Evolutionary conservation across 2,329 filamentous ascomycete species (phyloP), one percentile per base, ranked within the genome.

Genomic region (Dothidotthia symphoricarpi): DNA sequence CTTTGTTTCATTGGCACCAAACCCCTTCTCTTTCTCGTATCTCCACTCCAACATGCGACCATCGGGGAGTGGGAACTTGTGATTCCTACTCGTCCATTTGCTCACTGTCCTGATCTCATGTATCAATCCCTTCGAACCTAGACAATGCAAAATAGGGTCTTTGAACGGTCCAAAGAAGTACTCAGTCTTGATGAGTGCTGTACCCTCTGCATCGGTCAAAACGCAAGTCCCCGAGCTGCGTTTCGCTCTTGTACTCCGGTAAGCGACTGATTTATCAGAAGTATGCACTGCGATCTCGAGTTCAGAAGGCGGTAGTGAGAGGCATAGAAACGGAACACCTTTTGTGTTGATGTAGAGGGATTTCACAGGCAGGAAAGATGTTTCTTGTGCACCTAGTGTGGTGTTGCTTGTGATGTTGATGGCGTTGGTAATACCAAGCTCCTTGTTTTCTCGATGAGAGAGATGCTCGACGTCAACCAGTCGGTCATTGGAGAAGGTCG

Each of bases 81-180:
- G 67, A 2, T 71, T 64, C 22, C 77, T 73, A 11, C 75, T 76
- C 3, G 71, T 63, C 52, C 74, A 64, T 43, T 69, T 71, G 14
- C 69, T 60, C 3, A 44, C 39, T 4, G 67, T 60, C 34, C 62
- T 63, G 26, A 71, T 54, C 14, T 58, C 45, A 11, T 41, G 28
- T 22, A 24, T 36, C 5, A 34, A 40, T 13, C 59, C 51, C 36
- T 1, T 34, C 31, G 61, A 49, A 9, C 60, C 58, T 4, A 65
- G 55, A 49, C 28, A 31, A 57, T 47, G n/a, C 69, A 83, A 61
- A 28, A 70, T 59, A 3, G 80, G 79, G 6, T 75, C 70, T 2
- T 70, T 69, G 27, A 69, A 69, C 1, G 78, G 78, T 0, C 80
- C 79, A 51, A 75, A 81, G 46, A 72, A 74, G 61, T 82, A 82